These are phyloP conservation scores for Aspergillus carlsbadensis DNA, from an alignment of 495 filamentous ascomycete genomes.

Conservation along the genomic window DNA sequence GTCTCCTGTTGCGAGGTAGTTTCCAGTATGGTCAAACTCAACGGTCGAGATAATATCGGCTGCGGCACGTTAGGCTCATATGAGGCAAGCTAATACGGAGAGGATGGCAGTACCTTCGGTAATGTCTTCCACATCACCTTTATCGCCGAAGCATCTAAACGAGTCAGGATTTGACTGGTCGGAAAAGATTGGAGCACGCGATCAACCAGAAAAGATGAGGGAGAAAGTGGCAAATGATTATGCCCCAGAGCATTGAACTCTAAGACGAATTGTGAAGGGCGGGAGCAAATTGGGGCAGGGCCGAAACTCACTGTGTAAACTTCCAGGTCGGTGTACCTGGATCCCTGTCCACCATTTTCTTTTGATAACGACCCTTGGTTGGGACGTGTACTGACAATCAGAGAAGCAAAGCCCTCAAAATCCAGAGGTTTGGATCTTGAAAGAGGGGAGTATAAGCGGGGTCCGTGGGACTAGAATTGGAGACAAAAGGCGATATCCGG, in stretches of 20 bases:
- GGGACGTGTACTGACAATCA: conserved; percentile 16
- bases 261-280: too few relatives aligned
- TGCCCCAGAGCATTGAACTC: not conserved
- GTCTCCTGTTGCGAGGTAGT: conserved; percentile 96
- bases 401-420: conserved; percentile 8
- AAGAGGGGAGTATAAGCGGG: conserved; percentile 14
- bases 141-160: conserved; percentile 95
- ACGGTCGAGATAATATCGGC: conserved; percentile 99
- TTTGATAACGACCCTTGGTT: conserved; percentile 44
- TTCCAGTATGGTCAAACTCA: conserved; percentile 98
- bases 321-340: conserved; percentile 95
- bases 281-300: not conserved
- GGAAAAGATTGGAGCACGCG: not conserved
- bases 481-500: conserved; percentile 10
- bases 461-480: conserved; percentile 15
- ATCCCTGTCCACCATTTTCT: conserved; percentile 94
- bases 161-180: conserved; percentile 9
- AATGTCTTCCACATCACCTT: conserved; percentile 99
- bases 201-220: not conserved
- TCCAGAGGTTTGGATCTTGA: conserved; percentile 7
- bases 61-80: conserved; percentile 32
- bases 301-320: conserved; percentile 92
- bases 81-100: not conserved
- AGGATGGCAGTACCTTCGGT: conserved; percentile 76
- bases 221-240: not conserved